phyloP scores from a whole-genome alignment of 169 alveolate genomes.

The Condylostoma magnum region DNA sequence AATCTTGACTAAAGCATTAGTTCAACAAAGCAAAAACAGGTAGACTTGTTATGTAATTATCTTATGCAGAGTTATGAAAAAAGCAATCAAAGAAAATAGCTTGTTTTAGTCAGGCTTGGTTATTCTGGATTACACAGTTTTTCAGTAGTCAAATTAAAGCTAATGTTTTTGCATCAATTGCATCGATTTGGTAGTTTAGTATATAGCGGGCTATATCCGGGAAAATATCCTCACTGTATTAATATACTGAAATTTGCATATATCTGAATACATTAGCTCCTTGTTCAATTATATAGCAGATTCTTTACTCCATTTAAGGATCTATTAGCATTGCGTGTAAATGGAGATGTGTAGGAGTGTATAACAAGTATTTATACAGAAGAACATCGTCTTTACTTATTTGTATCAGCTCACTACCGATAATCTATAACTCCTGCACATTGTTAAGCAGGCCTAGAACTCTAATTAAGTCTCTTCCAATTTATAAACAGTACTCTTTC shows the following conservation, averaged over 20 bases:
- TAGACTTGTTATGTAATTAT: neutral
- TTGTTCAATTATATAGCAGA: neutral
- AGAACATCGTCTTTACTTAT: neutral
- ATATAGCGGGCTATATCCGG: conserved; percentile 12
- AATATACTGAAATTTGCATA: neutral
- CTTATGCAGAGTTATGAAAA: neutral
- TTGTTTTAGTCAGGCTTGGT: conserved; percentile 21
- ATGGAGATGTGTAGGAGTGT: conserved; percentile 15
- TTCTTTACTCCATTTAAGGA: neutral
- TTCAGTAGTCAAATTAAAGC: neutral
- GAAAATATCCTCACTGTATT: neutral
- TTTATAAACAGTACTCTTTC: neutral
- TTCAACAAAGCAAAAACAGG: conserved; percentile 4
- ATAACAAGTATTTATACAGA: neutral
- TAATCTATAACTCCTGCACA: neutral
- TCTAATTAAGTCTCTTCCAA: conserved; percentile 24
- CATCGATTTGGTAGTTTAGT: neutral
- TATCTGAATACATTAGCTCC: neutral
- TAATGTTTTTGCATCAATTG: no score
- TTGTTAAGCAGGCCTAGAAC: neutral
- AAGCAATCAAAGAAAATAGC: conserved; percentile 13
- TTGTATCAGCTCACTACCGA: conserved; percentile 1
- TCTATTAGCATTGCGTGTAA: conserved; percentile 6
- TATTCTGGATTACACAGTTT: neutral
- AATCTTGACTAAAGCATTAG: neutral